Percentiles rank a stretch among this genome's conserved stretches.
Conservation (phyloP, 106 monocot genomes). For the Dendrobium nobile region DNA sequence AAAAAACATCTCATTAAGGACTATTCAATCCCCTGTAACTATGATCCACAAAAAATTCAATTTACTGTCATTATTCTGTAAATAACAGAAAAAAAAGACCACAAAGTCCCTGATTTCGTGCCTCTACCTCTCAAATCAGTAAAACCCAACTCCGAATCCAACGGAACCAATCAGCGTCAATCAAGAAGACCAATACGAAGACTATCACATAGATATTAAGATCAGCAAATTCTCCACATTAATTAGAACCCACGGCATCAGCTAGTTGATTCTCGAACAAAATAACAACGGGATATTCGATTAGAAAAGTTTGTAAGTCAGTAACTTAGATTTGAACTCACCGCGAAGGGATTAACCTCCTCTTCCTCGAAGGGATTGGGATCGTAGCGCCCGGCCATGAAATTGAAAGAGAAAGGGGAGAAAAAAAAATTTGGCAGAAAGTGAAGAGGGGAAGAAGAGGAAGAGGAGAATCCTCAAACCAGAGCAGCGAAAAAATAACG, state of each 20-base stretch:
- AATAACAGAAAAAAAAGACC: not conserved
- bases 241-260: not conserved
- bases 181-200: not conserved
- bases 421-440: not conserved
- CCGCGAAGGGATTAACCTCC: constrained; percentile 78
- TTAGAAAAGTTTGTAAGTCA: not conserved
- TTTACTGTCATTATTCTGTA: not conserved
- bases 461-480: not conserved
- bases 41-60: not conserved
- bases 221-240: not conserved
- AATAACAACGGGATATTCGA: not conserved
- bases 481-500: not conserved
- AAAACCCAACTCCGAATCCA: not conserved
- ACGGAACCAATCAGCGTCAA: not conserved
- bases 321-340: constrained; percentile 14
- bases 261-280: not conserved
- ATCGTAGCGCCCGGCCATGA: constrained; percentile 70
- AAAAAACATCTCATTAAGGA: not conserved
- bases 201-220: not conserved
- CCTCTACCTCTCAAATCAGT: not conserved
- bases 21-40: not conserved
- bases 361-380: constrained; percentile 79
- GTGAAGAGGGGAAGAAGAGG: not conserved
- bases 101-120: not conserved
- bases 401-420: not conserved